Percentiles rank a stretch among this genome's conserved stretches.
Conservation (phyloP, 139 green algal species). For the Picochlorum sp. region DNA sequence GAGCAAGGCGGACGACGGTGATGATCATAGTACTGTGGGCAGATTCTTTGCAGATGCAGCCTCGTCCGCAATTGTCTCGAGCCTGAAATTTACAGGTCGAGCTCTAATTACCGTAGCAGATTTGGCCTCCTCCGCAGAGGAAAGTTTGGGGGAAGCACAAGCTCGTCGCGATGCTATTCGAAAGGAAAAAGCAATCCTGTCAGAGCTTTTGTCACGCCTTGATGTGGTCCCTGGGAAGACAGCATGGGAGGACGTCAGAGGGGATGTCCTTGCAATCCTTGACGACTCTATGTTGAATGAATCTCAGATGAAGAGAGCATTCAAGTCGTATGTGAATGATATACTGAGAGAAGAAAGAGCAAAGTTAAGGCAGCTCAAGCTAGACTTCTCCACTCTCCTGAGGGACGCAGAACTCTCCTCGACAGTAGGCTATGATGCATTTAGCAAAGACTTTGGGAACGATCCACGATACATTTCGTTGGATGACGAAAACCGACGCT, state of each 20-base stretch:
- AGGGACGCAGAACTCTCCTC: background rate
- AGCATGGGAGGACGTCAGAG: constrained; percentile 13
- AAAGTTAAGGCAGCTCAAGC: constrained; percentile 9
- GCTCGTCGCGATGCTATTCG: background rate
- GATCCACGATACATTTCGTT: constrained; percentile 14
- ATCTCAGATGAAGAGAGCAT: constrained; percentile 25
- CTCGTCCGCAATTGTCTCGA: constrained; percentile 12
- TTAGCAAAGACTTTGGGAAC: background rate
- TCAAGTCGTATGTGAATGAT: constrained; percentile 30
- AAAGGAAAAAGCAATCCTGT: constrained; percentile 1
- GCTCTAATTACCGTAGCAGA: constrained; percentile 24
- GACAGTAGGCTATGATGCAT: background rate
- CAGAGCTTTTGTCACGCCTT: background rate
- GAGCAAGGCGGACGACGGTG: background rate
- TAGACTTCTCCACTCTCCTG: background rate
- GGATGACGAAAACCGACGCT: constrained; percentile 5
- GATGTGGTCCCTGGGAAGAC: constrained; percentile 6
- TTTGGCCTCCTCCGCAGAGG: constrained; percentile 16
- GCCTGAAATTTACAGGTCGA: constrained; percentile 25
- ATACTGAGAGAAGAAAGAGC: constrained; percentile 21
- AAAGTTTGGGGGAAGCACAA: constrained; percentile 15
- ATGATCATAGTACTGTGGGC: background rate
- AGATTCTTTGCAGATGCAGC: constrained; percentile 13
- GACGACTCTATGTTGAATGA: constrained; percentile 16
- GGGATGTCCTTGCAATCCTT: background rate